Evolutionary conservation across 208 protist species (phyloP).

Genomic region (Sergeia podlipaevii): DNA sequence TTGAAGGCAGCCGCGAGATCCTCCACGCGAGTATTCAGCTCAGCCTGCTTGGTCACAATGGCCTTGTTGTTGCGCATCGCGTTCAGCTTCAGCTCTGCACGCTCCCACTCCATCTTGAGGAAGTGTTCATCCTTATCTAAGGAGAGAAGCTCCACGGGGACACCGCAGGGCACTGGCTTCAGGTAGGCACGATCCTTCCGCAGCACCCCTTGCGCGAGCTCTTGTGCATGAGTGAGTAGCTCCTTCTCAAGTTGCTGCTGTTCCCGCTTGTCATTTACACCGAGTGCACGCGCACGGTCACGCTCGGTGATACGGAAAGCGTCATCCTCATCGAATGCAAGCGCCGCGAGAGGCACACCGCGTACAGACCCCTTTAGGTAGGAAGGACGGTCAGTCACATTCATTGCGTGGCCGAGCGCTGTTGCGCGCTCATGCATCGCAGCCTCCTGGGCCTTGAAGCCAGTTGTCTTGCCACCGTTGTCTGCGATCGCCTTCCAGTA

Average conservation of each 20-base stretch:
- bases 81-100: constrained; percentile 32
- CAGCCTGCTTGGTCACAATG: constrained; percentile 28
- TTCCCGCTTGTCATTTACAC: constrained; percentile 7
- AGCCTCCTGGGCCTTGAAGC: constrained; percentile 21
- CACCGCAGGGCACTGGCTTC: constrained; percentile 28
- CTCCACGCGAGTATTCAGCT: constrained; percentile 56
- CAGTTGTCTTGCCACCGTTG: constrained; percentile 10
- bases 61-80: constrained; percentile 26
- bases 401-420: constrained; percentile 38
- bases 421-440: constrained; percentile 31
- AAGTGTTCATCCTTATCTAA: constrained; percentile 44
- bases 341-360: constrained; percentile 38
- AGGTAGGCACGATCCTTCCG: constrained; percentile 34
- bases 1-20: constrained; percentile 56
- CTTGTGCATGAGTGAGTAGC: constrained; percentile 31
- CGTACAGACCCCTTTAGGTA: constrained; percentile 32
- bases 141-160: constrained; percentile 29
- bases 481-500: constrained; percentile 28
- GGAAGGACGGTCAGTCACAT: constrained; percentile 28
- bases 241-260: constrained; percentile 27
- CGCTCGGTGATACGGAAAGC: constrained; percentile 30
- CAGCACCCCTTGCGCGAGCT: constrained; percentile 33
- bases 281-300: constrained; percentile 26
- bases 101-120: constrained; percentile 37
- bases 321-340: constrained; percentile 49